These are phyloP conservation scores for Linnemannia elongata DNA, from an alignment of 192 early-diverging fungal genomes.

Conservation along the genomic window DNA sequence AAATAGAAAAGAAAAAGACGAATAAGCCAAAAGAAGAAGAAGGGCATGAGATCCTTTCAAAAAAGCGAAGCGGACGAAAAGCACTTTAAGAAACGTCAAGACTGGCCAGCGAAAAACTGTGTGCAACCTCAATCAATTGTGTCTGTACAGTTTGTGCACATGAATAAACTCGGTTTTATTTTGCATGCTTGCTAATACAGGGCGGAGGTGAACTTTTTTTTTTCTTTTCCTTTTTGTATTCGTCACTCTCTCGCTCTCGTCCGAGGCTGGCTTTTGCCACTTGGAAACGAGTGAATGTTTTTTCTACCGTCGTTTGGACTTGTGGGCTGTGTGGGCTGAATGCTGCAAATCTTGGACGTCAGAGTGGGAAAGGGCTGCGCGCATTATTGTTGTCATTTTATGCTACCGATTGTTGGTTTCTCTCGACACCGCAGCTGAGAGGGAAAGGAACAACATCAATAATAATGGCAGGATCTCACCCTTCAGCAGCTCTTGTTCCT, in stretches of 20 bases:
- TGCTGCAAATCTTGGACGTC: background rate
- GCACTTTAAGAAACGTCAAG: background rate
- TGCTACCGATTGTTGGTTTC: background rate
- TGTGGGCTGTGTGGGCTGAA: conserved; percentile 8
- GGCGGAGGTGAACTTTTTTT: no score
- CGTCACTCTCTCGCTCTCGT: no score
- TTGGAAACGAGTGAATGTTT: no score
- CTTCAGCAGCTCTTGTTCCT: background rate
- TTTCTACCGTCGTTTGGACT: background rate
- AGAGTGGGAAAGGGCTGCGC: background rate
- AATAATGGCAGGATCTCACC: background rate
- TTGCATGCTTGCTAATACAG: no score
- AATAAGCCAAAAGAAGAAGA: background rate
- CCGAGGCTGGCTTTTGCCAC: no score
- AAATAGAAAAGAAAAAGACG: background rate
- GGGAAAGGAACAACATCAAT: background rate
- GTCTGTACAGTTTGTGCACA: background rate
- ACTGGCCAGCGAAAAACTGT: background rate
- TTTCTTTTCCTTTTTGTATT: no score
- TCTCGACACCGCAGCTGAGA: background rate
- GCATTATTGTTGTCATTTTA: background rate
- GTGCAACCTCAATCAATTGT: background rate
- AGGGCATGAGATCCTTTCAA: background rate
- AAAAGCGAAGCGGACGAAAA: background rate
- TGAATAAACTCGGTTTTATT: no score